phyloP scores from a whole-genome alignment of 1,284 basidiomycete genomes.

The Somion occarium region DNA sequence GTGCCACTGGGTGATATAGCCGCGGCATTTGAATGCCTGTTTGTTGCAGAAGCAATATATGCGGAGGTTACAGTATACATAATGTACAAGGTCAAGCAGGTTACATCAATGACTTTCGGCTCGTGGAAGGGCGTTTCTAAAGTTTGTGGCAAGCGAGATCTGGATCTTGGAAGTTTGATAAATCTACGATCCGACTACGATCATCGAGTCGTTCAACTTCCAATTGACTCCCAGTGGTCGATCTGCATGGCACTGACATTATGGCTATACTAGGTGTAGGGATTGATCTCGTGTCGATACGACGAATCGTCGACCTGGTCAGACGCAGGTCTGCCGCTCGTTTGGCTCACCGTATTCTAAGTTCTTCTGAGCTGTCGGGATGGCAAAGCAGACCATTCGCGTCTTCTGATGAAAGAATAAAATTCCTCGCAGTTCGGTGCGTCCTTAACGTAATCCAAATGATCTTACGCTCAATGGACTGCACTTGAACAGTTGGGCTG shows the following conservation, averaged over 20 bases:
- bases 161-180: background rate
- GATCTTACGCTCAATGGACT: background rate
- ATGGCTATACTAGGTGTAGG: conserved; percentile 74
- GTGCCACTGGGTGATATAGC: conserved; percentile 51
- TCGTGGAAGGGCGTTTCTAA: background rate
- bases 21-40: conserved; percentile 68
- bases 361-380: conserved; percentile 41
- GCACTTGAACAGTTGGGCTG: conserved; percentile 57
- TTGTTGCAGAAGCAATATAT: conserved; percentile 80
- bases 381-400: conserved; percentile 34
- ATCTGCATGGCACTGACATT: background rate
- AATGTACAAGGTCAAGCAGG: background rate
- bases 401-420: conserved; percentile 25
- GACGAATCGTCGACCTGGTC: conserved; percentile 58
- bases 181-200: background rate
- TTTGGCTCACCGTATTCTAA: conserved; percentile 64
- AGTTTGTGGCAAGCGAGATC: background rate
- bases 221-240: background rate
- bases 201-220: background rate
- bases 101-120: background rate
- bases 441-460: conserved; percentile 14
- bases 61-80: conserved; percentile 37
- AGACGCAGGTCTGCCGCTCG: conserved; percentile 42
- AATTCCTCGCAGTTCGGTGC: conserved; percentile 67
- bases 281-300: conserved; percentile 70